A percentile compares a stretch with the other conserved stretches of the same genome.
phyloP scores from a whole-genome alignment of 1,284 basidiomycete genomes.

The Laetiporus sulphureus region DNA sequence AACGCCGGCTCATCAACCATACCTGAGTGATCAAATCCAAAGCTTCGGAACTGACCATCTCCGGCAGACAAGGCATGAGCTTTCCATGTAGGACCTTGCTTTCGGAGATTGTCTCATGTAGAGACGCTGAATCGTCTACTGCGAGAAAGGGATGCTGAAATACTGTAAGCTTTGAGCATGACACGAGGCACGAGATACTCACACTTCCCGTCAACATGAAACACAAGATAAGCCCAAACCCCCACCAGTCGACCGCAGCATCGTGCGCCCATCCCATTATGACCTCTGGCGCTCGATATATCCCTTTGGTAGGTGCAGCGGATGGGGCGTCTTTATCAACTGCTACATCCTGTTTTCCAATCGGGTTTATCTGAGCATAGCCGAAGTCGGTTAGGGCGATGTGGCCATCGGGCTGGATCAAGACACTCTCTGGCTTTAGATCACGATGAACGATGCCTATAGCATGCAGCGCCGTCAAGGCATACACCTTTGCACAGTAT shows the following conservation, averaged over 20 bases:
- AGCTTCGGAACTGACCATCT: slow-evolving; percentile 19
- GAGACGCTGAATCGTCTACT: slow-evolving; percentile 9
- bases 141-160: slow-evolving; percentile 32
- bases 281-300: slow-evolving; percentile 71
- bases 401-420: slow-evolving; percentile 58
- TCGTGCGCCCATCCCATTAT: slow-evolving; percentile 68
- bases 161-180: background rate
- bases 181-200: slow-evolving; percentile 15
- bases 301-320: too few relatives aligned
- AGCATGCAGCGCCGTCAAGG: slow-evolving; percentile 18
- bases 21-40: slow-evolving; percentile 20
- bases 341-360: background rate
- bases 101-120: slow-evolving; percentile 16
- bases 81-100: slow-evolving; percentile 20
- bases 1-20: too few relatives aligned
- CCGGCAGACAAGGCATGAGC: slow-evolving; percentile 11
- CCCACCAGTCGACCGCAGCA: slow-evolving; percentile 79
- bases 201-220: slow-evolving; percentile 62
- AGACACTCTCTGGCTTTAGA: slow-evolving; percentile 56
- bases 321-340: too few relatives aligned
- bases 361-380: background rate
- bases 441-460: slow-evolving; percentile 29
- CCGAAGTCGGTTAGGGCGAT: slow-evolving; percentile 41
- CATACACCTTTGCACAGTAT: too few relatives aligned
- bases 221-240: slow-evolving; percentile 69